Evolutionary conservation across 129 eudicot genomes (phyloP), one percentile per base, ranked within the genome.

Genomic region (Gnaphalium uliginosum): DNA sequence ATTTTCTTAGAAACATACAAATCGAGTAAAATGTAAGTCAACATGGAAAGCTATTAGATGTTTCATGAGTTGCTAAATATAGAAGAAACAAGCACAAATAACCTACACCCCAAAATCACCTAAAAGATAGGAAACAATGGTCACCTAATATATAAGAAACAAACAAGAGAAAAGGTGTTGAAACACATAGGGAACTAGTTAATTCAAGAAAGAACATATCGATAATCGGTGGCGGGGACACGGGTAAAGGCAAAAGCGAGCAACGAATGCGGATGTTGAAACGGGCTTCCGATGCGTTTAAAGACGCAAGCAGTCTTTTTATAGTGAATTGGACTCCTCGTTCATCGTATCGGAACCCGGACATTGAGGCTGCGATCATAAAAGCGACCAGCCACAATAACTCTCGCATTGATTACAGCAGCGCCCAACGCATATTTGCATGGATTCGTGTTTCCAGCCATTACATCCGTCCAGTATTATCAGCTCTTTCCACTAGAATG

Each of bases 321-420:
- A 15, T 80, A 2, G 83, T 88, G 2, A 82, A 78, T n/a, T 50
- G 90, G n/a, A 70, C 86, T 24, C 73, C 83, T 27, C 66, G 90
- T 3, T 73, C 94, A n/a, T 17, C 80, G 29, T 81, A 64, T 76
- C 87, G 88, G 74, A 81, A 93, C 67, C 91, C 97, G 0, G 93
- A 85, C 17, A 84, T 90, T n/a, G 93, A 88, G 69, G 78, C 82
- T 2, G 87, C 86, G 14, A 82, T 93, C 58, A 89, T 93, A 26
- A 87, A 86, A 74, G 90, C 93, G 70, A 93, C 98, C 60, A 84
- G 74, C 82, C 97, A 90, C 68, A 70, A 93, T 46, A 85, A 79
- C n/a, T 18, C 79, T 65, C 64, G 32, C 78, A 53, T 90, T 65
- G 91, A 90, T 78, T 74, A 72, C 78, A 74, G 66, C 41, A 83